Conservation (phyloP, 1,284 basidiomycete species). For the Caloboletus inedulis region DNA sequence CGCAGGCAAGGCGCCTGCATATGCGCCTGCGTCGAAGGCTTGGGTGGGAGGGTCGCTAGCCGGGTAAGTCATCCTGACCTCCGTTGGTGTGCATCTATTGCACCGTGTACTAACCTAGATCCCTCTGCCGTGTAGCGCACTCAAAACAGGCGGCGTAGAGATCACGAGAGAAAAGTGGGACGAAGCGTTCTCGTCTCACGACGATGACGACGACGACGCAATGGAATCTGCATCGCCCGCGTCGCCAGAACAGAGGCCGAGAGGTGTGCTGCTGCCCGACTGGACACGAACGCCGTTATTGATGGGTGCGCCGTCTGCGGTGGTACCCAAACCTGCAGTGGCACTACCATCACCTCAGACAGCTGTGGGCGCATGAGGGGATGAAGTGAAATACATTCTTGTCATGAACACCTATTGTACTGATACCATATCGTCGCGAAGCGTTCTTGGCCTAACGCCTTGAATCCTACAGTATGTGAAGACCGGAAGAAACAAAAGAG, state of each 20-base stretch:
- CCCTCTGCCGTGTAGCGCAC: conserved; percentile 41
- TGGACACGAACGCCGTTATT: conserved; percentile 72
- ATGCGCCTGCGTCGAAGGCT: conserved; percentile 71
- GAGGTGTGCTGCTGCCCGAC: conserved; percentile 63
- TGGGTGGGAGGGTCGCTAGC: conserved; percentile 95
- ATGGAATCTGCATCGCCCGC: conserved; percentile 38
- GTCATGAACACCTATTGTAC: conserved; percentile 13
- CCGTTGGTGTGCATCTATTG: neutral
- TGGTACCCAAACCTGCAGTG: conserved; percentile 10
- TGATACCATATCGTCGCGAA: conserved; percentile 10
- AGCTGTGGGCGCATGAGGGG: conserved; percentile 29
- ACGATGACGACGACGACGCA: conserved; percentile 39
- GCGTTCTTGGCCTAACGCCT: conserved; percentile 15
- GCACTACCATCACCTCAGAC: conserved; percentile 24
- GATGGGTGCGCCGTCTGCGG: conserved; percentile 55
- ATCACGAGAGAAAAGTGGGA: conserved; percentile 83
- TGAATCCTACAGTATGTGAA: conserved; percentile 4
- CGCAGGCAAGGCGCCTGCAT: conserved; percentile 82
- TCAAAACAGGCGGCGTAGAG: conserved; percentile 84
- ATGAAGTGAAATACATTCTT: conserved; percentile 1
- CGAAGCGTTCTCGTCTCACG: conserved; percentile 49
- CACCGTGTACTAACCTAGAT: neutral
- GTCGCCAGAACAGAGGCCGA: conserved; percentile 37
- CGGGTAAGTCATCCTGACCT: conserved; percentile 55
- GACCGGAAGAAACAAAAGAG: neutral